Evolutionary conservation across 345 rosid genomes (phyloP), one percentile per base, ranked within the genome.

Genomic region (Moricandia moricandioides): DNA sequence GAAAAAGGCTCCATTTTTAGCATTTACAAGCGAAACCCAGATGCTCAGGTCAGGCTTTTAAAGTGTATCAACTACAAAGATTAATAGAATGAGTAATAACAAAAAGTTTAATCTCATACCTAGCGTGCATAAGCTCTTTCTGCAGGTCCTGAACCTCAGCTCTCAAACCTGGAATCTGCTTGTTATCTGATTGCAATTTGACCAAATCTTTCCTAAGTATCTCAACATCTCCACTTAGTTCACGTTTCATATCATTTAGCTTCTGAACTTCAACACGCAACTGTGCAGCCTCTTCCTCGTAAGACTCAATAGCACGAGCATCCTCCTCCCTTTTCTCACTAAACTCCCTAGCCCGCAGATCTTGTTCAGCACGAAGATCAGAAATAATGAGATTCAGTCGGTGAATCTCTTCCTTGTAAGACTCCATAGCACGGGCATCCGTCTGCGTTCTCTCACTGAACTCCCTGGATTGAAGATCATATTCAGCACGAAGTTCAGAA

Each of bases 341-440:
- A 5, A 92, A 89, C 54, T 86, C 92, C 81, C 93, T 88, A 4
- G 79, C 74, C 13, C 62, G 88, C 69, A 85, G 62, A 47, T 89
- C 97, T 27, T 95, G 97, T 24, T 90, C 96, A 3, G 83, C 81
- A 58, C 89, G 92, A 58, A 90, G 82, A 47, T 91, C 95, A 52
- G 84, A 84, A 58, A 86, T 75, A 51, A 84, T 75, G 7, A 86
- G 73, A 79, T 87, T 95, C 88, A 90, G 78, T 1, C 51, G 16
- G 51, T 45, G 51, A 45, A 45, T 13, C 16, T 45, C 51, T 45
- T 45, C 51, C 51, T 45, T 45, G 5, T 88, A 82, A 12, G 96
- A 89, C 70, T 90, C 98, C 59, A 86, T 54, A 5, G 88, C 94
- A 49, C 91, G 97, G 59, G 88, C 80, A 80, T 95, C 99, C 10